Percentiles rank a stretch among this genome's conserved stretches.
phyloP scores from a whole-genome alignment of 148 eudicot species.

The Silene conica region DNA sequence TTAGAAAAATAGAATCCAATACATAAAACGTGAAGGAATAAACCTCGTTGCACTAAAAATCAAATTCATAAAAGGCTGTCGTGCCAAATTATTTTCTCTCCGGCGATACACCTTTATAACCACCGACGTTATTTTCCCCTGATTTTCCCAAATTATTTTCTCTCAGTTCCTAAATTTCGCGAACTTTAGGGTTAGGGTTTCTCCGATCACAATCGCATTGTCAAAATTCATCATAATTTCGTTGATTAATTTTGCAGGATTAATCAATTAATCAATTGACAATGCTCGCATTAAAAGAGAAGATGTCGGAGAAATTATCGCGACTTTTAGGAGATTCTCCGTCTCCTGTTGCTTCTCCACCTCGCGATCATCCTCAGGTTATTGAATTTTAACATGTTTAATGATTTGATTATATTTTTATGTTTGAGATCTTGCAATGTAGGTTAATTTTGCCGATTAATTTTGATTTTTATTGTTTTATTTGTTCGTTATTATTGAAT shows the following conservation, averaged over 20 bases:
- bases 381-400: background rate
- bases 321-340: constrained; percentile 50
- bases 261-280: background rate
- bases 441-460: background rate
- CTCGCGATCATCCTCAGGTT: constrained; percentile 45
- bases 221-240: background rate
- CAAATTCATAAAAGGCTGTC: background rate
- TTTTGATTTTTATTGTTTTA: background rate
- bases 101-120: background rate
- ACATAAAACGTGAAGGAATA: background rate
- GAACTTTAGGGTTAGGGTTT: constrained; percentile 26
- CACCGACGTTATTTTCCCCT: constrained; percentile 15
- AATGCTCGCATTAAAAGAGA: constrained; percentile 59
- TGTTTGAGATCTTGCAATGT: constrained; percentile 34
- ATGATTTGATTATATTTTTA: background rate
- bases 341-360: constrained; percentile 32
- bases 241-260: background rate
- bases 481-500: background rate
- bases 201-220: constrained; percentile 14
- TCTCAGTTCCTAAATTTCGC: background rate
- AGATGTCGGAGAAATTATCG: constrained; percentile 49
- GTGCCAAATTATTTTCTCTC: too few species aligned
- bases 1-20: too few species aligned
- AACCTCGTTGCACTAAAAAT: background rate
- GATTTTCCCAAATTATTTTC: background rate